Evolutionary conservation across 257 asterid genomes (phyloP).

Genomic region (Rhazya stricta): DNA sequence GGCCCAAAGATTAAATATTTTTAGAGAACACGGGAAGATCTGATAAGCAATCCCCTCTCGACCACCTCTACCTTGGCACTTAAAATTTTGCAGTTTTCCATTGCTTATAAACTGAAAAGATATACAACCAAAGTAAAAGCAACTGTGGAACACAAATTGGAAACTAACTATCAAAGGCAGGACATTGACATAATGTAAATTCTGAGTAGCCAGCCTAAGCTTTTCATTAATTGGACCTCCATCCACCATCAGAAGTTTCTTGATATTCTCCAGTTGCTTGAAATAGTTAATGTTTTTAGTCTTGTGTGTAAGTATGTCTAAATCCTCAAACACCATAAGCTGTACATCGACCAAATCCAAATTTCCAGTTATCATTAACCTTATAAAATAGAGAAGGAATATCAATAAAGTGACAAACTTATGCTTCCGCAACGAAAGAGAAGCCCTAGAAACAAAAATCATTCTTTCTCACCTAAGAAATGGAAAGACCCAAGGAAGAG

Average conservation of each 20-base stretch:
- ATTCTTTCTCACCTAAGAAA: too few species aligned
- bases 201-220: constrained; percentile 82
- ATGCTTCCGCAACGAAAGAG: too few species aligned
- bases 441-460: too few species aligned
- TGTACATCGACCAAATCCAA: constrained; percentile 23
- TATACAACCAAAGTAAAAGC: not conserved
- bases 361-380: constrained; percentile 6
- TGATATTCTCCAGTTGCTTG: constrained; percentile 61
- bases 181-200: constrained; percentile 79
- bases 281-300: constrained; percentile 71
- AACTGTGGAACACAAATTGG: too few species aligned
- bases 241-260: constrained; percentile 69
- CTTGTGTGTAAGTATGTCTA: constrained; percentile 79
- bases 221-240: constrained; percentile 71
- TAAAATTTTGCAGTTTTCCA: not conserved
- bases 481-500: too few species aligned
- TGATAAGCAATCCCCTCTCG: not conserved
- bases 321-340: constrained; percentile 84
- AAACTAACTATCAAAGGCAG: constrained; percentile 81
- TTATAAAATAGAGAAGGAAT: not conserved
- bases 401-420: constrained; percentile 1
- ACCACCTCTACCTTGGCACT: not conserved
- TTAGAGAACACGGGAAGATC: too few species aligned
- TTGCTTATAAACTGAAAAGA: not conserved
- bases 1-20: too few species aligned